Evolutionary conservation across 495 filamentous ascomycete genomes (phyloP).

Genomic region (Daldinia grandis): DNA sequence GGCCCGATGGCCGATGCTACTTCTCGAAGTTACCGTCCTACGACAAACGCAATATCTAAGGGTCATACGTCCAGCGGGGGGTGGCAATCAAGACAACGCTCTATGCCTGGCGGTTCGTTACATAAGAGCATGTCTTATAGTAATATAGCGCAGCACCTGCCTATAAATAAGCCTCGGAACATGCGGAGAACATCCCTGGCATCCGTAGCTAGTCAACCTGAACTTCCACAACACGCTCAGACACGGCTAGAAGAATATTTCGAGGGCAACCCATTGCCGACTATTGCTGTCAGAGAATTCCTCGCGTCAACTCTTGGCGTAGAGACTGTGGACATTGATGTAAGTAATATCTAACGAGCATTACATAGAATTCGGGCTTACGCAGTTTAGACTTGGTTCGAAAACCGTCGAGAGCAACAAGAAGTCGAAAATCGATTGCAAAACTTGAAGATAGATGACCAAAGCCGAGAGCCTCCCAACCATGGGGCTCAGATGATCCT

Average conservation of each 20-base stretch:
- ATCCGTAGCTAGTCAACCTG: constrained; percentile 40
- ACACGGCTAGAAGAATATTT: constrained; percentile 56
- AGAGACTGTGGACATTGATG: constrained; percentile 49
- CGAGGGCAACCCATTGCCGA: constrained; percentile 49
- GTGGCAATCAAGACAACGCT: constrained; percentile 20
- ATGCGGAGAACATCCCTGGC: constrained; percentile 44
- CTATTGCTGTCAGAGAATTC: constrained; percentile 48
- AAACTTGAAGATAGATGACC: constrained; percentile 47
- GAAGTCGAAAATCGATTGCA: constrained; percentile 50
- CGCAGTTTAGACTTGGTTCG: constrained; percentile 49
- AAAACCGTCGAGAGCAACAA: constrained; percentile 54
- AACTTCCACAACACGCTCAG: constrained; percentile 50
- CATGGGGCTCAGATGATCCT: constrained; percentile 54
- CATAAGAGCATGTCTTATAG: constrained; percentile 38
- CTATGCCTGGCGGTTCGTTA: constrained; percentile 17
- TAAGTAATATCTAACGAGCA: constrained; percentile 22
- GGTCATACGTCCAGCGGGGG: constrained; percentile 14
- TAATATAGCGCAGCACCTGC: constrained; percentile 35
- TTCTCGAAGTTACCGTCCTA: constrained; percentile 10
- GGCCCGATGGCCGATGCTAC: constrained; percentile 11
- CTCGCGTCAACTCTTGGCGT: constrained; percentile 54
- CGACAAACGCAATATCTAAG: constrained; percentile 4
- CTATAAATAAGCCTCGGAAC: constrained; percentile 45
- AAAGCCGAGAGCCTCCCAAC: constrained; percentile 31
- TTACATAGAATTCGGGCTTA: constrained; percentile 5